A percentile compares a stretch with the other conserved stretches of the same genome.
Conservation (phyloP, 2,329 filamentous ascomycete species). For the Iodosphaeria phyllophila region DNA sequence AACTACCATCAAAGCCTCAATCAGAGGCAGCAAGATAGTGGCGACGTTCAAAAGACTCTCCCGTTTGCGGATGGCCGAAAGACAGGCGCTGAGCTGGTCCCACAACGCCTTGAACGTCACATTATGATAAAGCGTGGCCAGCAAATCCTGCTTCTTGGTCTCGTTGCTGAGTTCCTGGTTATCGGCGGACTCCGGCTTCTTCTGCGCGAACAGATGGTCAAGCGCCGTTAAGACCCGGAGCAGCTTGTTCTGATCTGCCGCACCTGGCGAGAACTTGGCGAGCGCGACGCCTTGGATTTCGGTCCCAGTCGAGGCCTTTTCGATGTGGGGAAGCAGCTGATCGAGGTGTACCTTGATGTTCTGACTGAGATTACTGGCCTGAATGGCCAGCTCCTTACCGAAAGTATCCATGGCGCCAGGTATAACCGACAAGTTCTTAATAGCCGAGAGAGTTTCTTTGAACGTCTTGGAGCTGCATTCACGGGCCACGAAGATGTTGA, state of each 20-base stretch:
- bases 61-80: constrained; percentile 73
- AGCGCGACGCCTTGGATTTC: constrained; percentile 91
- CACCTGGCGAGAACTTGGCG: constrained; percentile 87
- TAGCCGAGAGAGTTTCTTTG: constrained; percentile 92
- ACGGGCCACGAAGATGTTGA: constrained; percentile 86
- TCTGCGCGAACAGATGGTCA: constrained; percentile 84
- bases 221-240: constrained; percentile 82
- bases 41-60: constrained; percentile 96
- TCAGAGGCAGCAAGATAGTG: constrained; percentile 82
- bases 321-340: constrained; percentile 70
- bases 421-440: constrained; percentile 91
- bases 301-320: constrained; percentile 70
- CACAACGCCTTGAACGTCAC: constrained; percentile 79
- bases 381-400: constrained; percentile 77
- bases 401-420: constrained; percentile 80
- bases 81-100: constrained; percentile 77
- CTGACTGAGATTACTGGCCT: constrained; percentile 69
- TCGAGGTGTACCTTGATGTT: constrained; percentile 72
- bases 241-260: constrained; percentile 91
- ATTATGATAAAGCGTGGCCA: constrained; percentile 80
- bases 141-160: constrained; percentile 60
- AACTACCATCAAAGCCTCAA: constrained; percentile 95
- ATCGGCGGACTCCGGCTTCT: constrained; percentile 26
- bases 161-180: constrained; percentile 33
- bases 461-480: constrained; percentile 98